Percentiles rank a stretch among this genome's conserved stretches.
phyloP scores from a whole-genome alignment of 306 rosid species.

The Cicer judaicum region DNA sequence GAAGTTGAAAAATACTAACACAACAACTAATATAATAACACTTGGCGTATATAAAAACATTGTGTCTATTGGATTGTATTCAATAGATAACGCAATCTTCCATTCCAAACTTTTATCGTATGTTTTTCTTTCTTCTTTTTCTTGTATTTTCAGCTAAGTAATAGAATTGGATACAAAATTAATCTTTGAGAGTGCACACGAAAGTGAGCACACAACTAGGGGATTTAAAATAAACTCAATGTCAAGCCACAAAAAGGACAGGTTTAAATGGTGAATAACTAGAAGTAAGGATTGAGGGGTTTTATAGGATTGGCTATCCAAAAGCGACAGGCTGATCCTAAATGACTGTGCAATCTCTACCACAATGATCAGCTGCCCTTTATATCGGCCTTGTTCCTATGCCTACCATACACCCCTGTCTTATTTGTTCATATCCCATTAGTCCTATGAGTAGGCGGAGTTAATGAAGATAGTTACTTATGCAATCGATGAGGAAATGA shows the following conservation, averaged over 20 bases:
- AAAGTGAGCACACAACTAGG: background rate
- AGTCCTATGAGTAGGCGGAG: background rate
- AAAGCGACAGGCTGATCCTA: slow-evolving; percentile 1
- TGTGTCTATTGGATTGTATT: background rate
- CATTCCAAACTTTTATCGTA: background rate
- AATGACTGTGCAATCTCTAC: background rate
- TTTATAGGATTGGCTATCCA: background rate
- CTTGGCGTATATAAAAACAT: no score
- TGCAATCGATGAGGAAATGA: background rate
- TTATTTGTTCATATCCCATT: background rate
- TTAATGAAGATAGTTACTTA: background rate
- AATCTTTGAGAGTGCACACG: slow-evolving; percentile 10
- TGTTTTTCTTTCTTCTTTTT: slow-evolving; percentile 7
- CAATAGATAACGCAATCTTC: slow-evolving; percentile 7
- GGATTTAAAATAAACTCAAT: no score
- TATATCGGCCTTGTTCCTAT: no score
- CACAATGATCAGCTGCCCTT: no score
- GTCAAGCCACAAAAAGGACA: background rate
- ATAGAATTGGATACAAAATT: slow-evolving; percentile 13
- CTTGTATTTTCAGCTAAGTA: background rate
- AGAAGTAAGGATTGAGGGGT: background rate
- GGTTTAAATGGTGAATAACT: slow-evolving; percentile 11
- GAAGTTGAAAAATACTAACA: no score
- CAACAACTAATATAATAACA: no score
- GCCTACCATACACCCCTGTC: background rate